Evolutionary conservation across 83 land plant species (phyloP), one percentile per base, ranked within the genome.

Genomic region (Picea mariana): DNA sequence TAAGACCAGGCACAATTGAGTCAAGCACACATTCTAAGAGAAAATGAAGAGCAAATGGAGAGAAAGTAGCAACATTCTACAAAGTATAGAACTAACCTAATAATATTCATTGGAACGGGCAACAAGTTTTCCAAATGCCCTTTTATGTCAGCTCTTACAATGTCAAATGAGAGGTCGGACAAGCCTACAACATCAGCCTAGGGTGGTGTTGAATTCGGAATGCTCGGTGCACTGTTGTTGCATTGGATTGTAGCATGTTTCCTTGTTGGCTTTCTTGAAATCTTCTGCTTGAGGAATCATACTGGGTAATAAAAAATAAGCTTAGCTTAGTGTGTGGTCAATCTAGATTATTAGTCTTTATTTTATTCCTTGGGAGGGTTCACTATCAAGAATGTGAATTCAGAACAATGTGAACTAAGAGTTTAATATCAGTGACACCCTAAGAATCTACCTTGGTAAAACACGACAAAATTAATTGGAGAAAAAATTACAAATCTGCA

Each of bases 81-180:
- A 81, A 31, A 55, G 49, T 75, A 11, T 61, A 75, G 55, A 72
- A 59, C 86, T 60, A 21, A 90, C 92, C 92, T 88, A 90, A 62
- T 82, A 87, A 83, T 90, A 88, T 86, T 90, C 92, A 86, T 90
- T 21, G 87, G 76, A 16, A 85, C 85, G 88, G 13, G 89, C 88
- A 47, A 85, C 81, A 84, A 81, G 85, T 21, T 83, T 82, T 40
- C 89, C 89, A 85, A 84, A 89, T 47, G 63, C 67, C 20, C 77
- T 67, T 62, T 20, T 87, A 62, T 82, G 79, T 24, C 40, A 17
- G 15, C 12, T 71, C 49, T 59, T 64, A 79, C 63, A 80, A 38
- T 80, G 67, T 87, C 80, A 80, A 87, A 87, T 27, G 82, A 62
- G 55, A 87, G 84, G 17, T 80, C 87, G 8, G 81, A 80, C 67